Conservation (phyloP, 2,329 filamentous ascomycete species). For the Fonsecaea pedrosoi region DNA sequence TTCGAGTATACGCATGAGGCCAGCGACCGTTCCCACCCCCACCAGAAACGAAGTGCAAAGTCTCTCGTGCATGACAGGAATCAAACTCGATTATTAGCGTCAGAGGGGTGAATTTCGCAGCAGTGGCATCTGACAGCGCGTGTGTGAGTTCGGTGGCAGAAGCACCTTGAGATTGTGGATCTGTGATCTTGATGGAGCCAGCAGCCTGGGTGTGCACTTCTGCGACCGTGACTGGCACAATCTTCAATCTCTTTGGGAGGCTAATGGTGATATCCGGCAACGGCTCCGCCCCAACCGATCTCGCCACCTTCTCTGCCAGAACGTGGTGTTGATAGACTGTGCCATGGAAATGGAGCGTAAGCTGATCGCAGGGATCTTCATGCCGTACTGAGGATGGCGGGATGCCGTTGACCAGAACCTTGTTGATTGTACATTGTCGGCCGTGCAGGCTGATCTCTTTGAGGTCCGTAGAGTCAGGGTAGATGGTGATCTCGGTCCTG, state of each 20-base stretch:
- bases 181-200: constrained; percentile 53
- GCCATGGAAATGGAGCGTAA: constrained; percentile 54
- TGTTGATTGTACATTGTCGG: constrained; percentile 65
- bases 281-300: constrained; percentile 53
- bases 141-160: constrained; percentile 47
- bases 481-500: constrained; percentile 80
- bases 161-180: constrained; percentile 42
- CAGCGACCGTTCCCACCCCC: constrained; percentile 80
- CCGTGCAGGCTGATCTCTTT: constrained; percentile 65
- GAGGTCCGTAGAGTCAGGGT: constrained; percentile 65
- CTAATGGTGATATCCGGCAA: constrained; percentile 65
- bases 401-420: constrained; percentile 56
- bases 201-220: constrained; percentile 63
- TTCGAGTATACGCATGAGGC: constrained; percentile 89
- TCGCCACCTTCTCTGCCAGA: constrained; percentile 69
- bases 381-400: constrained; percentile 47
- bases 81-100: constrained; percentile 76
- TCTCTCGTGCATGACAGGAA: constrained; percentile 78
- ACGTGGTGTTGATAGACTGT: constrained; percentile 76
- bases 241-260: constrained; percentile 57
- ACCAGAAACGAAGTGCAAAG: constrained; percentile 88
- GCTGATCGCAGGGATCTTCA: constrained; percentile 49
- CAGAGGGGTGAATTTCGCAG: constrained; percentile 64
- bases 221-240: constrained; percentile 62
- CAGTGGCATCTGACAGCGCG: constrained; percentile 48